Percentiles rank a stretch among this genome's conserved stretches.
phyloP scores from a whole-genome alignment of 257 asterid genomes.

The Plectranthus barbatus region DNA sequence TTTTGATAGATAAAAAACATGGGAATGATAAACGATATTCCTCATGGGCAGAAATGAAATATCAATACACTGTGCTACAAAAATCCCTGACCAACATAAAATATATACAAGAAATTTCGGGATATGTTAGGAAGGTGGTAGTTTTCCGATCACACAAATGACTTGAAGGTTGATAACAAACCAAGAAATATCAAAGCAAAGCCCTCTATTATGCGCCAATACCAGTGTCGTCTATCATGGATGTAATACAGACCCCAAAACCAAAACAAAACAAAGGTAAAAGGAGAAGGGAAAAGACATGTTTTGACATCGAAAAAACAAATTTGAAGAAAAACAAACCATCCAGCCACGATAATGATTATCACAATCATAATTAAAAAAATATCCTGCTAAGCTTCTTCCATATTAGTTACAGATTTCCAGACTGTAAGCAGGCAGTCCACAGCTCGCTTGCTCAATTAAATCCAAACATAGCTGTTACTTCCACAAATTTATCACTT shows the following conservation, averaged over 20 bases:
- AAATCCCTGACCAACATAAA: background rate
- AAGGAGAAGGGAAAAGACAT: background rate
- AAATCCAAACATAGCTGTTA: background rate
- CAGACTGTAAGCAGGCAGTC: no score
- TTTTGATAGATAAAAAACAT: background rate
- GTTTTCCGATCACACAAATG: no score
- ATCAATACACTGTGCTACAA: background rate
- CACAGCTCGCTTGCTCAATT: no score
- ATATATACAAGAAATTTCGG: background rate
- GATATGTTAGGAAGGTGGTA: no score
- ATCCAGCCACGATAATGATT: background rate
- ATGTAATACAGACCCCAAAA: no score
- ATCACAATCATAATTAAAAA: background rate
- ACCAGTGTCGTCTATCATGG: no score
- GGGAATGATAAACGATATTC: background rate
- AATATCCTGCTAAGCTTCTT: background rate
- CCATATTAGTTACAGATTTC: background rate
- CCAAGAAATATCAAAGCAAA: no score
- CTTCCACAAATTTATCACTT: background rate
- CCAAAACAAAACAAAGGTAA: no score
- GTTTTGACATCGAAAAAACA: background rate
- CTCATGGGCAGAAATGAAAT: slow-evolving; percentile 1
- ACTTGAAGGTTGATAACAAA: no score
- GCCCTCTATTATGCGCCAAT: no score
- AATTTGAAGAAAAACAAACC: background rate